phyloP scores from a whole-genome alignment of 164 flowering plant species.

The Saururus chinensis region DNA sequence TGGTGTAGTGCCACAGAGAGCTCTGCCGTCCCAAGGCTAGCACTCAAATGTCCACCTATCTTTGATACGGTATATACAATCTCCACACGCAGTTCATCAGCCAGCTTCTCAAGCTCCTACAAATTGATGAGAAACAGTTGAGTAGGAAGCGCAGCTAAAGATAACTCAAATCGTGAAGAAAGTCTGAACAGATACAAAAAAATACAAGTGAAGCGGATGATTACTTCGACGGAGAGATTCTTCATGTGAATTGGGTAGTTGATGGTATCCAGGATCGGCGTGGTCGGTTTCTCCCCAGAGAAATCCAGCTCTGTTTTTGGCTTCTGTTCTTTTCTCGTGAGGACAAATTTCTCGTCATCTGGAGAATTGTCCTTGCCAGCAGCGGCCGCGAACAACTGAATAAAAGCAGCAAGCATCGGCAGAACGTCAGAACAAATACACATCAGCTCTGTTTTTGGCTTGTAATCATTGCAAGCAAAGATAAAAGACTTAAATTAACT shows the following conservation, averaged over 20 bases:
- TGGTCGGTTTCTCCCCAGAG: slow-evolving; percentile 11
- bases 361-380: neutral
- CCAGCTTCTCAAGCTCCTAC: slow-evolving; percentile 29
- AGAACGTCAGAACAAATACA: neutral
- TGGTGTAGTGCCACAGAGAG: slow-evolving; percentile 45
- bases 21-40: slow-evolving; percentile 41
- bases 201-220: neutral
- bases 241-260: slow-evolving; percentile 11
- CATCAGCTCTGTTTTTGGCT: too few species aligned
- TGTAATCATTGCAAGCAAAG: neutral
- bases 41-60: slow-evolving; percentile 40
- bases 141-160: neutral
- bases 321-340: neutral
- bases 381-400: neutral
- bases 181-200: neutral
- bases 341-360: neutral
- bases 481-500: too few species aligned
- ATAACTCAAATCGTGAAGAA: neutral
- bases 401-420: too few species aligned
- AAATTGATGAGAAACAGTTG: neutral
- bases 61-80: slow-evolving; percentile 31
- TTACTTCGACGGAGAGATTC: slow-evolving; percentile 9
- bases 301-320: slow-evolving; percentile 2
- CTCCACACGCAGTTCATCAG: slow-evolving; percentile 32
- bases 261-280: slow-evolving; percentile 10